Conservation (phyloP, 139 green algal species). For the Chlorella sorokiniana region DNA sequence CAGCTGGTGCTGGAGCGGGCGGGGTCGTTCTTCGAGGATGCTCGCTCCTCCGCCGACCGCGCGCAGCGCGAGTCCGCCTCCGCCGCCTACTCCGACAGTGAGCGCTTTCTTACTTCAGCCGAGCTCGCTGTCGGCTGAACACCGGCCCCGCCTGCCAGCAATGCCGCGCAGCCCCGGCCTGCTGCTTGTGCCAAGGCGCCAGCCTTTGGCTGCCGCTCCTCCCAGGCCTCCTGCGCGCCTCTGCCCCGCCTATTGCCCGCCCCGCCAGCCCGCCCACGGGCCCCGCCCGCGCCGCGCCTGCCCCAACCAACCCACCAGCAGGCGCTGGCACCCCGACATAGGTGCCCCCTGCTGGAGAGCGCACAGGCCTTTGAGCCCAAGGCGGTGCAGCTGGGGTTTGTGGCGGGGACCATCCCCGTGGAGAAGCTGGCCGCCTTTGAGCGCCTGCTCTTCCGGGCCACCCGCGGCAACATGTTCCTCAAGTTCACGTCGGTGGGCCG, state of each 20-base stretch:
- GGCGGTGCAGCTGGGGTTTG: conserved; percentile 86
- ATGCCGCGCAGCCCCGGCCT: background rate
- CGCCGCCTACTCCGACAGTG: conserved; percentile 24
- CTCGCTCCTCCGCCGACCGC: conserved; percentile 40
- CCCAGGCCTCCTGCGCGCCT: background rate
- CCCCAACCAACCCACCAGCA: background rate
- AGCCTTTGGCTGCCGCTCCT: background rate
- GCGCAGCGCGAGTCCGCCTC: conserved; percentile 2
- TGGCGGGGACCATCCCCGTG: conserved; percentile 84
- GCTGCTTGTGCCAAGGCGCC: too few species aligned
- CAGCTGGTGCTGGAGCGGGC: conserved; percentile 96
- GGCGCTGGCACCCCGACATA: conserved; percentile 44
- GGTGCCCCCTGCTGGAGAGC: conserved; percentile 59
- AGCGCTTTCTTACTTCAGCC: background rate
- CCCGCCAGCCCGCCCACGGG: background rate
- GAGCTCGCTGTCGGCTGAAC: background rate
- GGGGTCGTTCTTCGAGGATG: conserved; percentile 89
- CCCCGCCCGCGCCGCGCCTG: background rate
- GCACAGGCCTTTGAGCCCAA: conserved; percentile 58
- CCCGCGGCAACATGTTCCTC: conserved; percentile 98
- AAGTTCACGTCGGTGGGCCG: conserved; percentile 65
- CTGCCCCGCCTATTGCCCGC: background rate
- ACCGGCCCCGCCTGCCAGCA: background rate
- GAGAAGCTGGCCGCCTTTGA: conserved; percentile 91
- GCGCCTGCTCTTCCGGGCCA: conserved; percentile 96